A percentile compares a stretch with the other conserved stretches of the same genome.
Conservation (phyloP, 1,284 basidiomycete genomes). For the Kwoniella shivajii region DNA sequence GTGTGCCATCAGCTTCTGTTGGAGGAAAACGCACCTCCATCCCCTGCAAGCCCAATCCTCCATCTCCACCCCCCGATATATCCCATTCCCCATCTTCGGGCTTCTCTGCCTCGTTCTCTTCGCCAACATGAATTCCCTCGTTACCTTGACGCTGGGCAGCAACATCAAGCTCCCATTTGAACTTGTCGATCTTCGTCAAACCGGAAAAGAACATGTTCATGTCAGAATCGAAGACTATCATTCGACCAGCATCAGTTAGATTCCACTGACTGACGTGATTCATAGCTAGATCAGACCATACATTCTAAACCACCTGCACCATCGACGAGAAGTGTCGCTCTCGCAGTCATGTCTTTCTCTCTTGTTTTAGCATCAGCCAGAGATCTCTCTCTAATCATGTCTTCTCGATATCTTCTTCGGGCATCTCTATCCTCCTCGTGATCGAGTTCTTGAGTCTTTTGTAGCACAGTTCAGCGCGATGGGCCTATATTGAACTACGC, state of each 20-base stretch:
- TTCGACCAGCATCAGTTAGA: not conserved
- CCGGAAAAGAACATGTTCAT: conserved; percentile 30
- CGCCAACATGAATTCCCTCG: not conserved
- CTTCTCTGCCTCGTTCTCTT: not conserved
- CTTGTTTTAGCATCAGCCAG: conserved; percentile 13
- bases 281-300: conserved; percentile 18
- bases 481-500: not conserved
- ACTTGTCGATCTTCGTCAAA: conserved; percentile 21
- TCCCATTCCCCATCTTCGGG: conserved; percentile 1
- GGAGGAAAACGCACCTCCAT: conserved; percentile 3
- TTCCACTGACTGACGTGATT: not conserved
- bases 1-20: too few relatives aligned
- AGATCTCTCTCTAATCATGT: conserved; percentile 20
- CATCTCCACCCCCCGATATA: conserved; percentile 2
- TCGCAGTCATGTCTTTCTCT: conserved; percentile 4
- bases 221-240: conserved; percentile 34
- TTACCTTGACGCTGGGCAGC: conserved; percentile 17
- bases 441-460: conserved; percentile 19
- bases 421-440: conserved; percentile 19
- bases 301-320: conserved; percentile 31
- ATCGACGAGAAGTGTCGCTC: conserved; percentile 28
- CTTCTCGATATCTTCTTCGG: conserved; percentile 14
- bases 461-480: not conserved
- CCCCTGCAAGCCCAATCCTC: not conserved
- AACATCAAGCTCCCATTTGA: conserved; percentile 39